Base-by-base conservation (phyloP, 2,329 filamentous ascomycete genomes). In the Phialophora verrucosa region DNA sequence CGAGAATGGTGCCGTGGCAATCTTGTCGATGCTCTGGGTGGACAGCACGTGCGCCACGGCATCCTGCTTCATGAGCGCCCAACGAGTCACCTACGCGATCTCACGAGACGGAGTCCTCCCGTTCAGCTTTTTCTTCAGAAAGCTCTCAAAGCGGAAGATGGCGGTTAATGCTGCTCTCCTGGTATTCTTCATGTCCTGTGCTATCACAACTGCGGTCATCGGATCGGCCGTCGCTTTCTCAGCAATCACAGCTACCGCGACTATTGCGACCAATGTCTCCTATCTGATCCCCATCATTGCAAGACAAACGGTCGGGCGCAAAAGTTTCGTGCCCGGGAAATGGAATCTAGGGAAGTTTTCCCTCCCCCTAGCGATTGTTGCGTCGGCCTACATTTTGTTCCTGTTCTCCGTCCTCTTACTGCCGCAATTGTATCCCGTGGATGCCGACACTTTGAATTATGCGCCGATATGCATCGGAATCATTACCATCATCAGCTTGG, bases 61-160 rank as follows among this genome's bases (percentile, higher is more conserved):
- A 20, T 74, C 71, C 17, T 77, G 75, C 69, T 76, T 79, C 74
- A 75, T 80, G 75, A 76, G 75, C 0, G 77, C 78, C 0, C 77
- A 80, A 65, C 73, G 77, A 23, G 76, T 80, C 35, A 80, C 78
- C 0, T 80, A 77, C 63, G 78, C 78, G 61, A 78, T 80, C 56
- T 76, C 77, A 1, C 71, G 78, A 3, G 78, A 80, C 69, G 74
- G 74, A 14, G 76, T 80, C n/a, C 72, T 80, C 12, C 78, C 78
- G 1, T 76, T 74, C 51, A 76, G 75, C 35, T 73, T 69, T 42
- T 78, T 75, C 62, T 79, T 79, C 64, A 70, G 76, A 1, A 68
- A 70, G 23, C 71, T 80, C 17, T 76, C 72, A 62, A 70, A 69
- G 27, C 71, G 73, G 20, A 75, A 75, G 63, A 75, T 79, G 59